Evolutionary conservation across 306 rosid genomes (phyloP).

Genomic region (Cajanus cajan): DNA sequence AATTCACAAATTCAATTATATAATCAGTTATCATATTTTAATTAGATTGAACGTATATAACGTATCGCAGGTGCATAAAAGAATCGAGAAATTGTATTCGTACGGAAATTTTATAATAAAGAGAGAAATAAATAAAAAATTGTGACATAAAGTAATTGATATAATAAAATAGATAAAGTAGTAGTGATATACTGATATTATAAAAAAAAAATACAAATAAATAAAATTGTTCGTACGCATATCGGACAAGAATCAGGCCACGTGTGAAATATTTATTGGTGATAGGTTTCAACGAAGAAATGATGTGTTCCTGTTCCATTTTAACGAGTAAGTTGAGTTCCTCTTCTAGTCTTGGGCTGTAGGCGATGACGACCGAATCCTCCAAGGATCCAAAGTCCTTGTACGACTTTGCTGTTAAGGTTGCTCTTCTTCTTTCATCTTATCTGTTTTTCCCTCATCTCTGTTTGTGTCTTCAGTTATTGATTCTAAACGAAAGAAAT

Average conservation of each 20-base stretch:
- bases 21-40: background rate
- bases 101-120: too few relatives aligned
- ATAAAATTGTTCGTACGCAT: background rate
- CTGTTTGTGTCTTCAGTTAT: background rate
- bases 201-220: background rate
- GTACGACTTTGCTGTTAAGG: constrained; percentile 53
- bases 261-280: background rate
- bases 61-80: background rate
- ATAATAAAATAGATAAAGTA: too few relatives aligned
- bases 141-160: too few relatives aligned
- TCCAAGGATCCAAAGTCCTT: constrained; percentile 34
- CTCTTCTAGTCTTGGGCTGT: too few relatives aligned
- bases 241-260: background rate
- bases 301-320: background rate
- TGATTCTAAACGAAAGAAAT: background rate
- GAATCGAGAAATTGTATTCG: background rate
- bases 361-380: constrained; percentile 30
- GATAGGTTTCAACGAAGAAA: background rate
- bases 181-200: too few relatives aligned
- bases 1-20: too few relatives aligned
- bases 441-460: background rate
- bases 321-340: background rate
- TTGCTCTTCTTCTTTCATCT: background rate
- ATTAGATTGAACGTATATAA: background rate
- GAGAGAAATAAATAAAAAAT: too few relatives aligned